phyloP scores from a whole-genome alignment of 345 rosid species.

The Aethionema arabicum region DNA sequence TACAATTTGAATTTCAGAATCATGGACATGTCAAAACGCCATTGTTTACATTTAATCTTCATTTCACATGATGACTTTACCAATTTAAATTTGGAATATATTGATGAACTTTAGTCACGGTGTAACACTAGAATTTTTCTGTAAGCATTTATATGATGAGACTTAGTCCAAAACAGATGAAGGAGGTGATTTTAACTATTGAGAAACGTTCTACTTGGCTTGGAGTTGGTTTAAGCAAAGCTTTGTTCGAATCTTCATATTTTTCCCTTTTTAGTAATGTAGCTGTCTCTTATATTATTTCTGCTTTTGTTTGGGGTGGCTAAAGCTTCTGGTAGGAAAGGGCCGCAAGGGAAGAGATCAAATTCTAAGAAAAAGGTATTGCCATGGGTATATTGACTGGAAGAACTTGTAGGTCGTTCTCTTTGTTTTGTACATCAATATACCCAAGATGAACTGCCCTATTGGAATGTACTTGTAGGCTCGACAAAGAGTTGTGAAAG shows the following conservation, averaged over 20 bases:
- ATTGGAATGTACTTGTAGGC: conserved; percentile 45
- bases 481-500: conserved; percentile 43
- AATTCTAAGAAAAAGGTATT: conserved; percentile 68
- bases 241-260: neutral
- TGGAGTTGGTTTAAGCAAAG: conserved; percentile 1
- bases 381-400: conserved; percentile 11
- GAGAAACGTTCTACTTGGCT: conserved; percentile 4
- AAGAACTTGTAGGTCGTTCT: neutral
- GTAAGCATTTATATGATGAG: neutral
- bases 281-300: conserved; percentile 15
- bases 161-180: conserved; percentile 9
- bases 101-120: conserved; percentile 3
- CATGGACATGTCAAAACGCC: neutral
- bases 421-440: neutral
- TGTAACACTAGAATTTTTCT: conserved; percentile 4
- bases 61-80: neutral
- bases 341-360: conserved; percentile 59
- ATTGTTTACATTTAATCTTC: neutral
- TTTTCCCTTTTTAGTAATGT: neutral
- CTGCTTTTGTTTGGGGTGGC: conserved; percentile 23
- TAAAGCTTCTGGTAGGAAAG: conserved; percentile 69
- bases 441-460: conserved; percentile 18
- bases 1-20: conserved; percentile 2
- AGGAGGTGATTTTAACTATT: neutral
- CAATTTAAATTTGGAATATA: neutral